These are phyloP conservation scores for Lipomyces orientalis DNA, from an alignment of 805 yeast genomes.

Conservation along the genomic window DNA sequence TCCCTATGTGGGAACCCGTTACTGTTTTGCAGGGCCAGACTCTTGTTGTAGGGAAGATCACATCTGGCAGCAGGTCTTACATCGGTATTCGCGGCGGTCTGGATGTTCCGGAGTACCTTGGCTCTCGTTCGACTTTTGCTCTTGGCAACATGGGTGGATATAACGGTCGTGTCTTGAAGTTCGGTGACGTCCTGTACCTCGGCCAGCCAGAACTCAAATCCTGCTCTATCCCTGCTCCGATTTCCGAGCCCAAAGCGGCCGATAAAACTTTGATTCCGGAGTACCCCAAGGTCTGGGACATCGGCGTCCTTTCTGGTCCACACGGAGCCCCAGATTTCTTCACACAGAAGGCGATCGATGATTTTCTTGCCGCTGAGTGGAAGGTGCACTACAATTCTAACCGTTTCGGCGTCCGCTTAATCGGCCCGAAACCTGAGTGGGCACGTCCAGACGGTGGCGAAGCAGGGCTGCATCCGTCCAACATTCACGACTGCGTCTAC, in stretches of 20 bases:
- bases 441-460: slow-evolving; percentile 97
- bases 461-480: slow-evolving; percentile 98
- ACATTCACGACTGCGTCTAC: slow-evolving; percentile 96
- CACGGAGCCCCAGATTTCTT: slow-evolving; percentile 98
- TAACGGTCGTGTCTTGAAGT: slow-evolving; percentile 88
- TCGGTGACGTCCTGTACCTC: slow-evolving; percentile 89
- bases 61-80: slow-evolving; percentile 86
- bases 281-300: slow-evolving; percentile 70
- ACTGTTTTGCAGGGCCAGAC: slow-evolving; percentile 74
- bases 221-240: slow-evolving; percentile 75
- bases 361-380: slow-evolving; percentile 82
- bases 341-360: slow-evolving; percentile 70
- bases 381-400: slow-evolving; percentile 96
- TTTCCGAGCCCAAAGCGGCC: slow-evolving; percentile 62
- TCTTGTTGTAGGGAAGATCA: slow-evolving; percentile 78
- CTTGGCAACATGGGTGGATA: slow-evolving; percentile 89
- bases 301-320: slow-evolving; percentile 96
- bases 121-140: slow-evolving; percentile 96
- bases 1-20: slow-evolving; percentile 75
- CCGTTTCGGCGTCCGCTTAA: slow-evolving; percentile 91
- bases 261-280: slow-evolving; percentile 63
- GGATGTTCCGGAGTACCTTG: slow-evolving; percentile 91
- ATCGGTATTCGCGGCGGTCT: slow-evolving; percentile 90
- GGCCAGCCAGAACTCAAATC: slow-evolving; percentile 76
- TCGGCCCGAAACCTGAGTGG: slow-evolving; percentile 97